phyloP scores from a whole-genome alignment of 495 filamentous ascomycete genomes.

The Baudoinia panamericana region DNA sequence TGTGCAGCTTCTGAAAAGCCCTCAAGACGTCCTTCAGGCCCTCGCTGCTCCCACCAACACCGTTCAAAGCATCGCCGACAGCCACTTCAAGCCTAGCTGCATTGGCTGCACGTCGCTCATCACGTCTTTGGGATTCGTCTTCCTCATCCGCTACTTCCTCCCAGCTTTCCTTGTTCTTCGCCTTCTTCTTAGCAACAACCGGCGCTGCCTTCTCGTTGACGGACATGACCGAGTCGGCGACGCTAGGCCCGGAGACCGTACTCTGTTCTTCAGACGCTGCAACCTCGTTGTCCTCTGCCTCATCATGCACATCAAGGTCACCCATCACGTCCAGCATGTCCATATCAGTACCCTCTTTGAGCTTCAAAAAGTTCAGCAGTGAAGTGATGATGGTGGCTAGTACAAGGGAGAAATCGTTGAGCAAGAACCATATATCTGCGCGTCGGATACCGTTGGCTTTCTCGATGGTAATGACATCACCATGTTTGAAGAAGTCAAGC shows the following conservation, averaged over 20 bases:
- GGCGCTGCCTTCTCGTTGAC: background rate
- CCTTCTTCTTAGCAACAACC: conserved; percentile 12
- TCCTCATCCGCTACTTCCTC: conserved; percentile 23
- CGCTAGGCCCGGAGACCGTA: background rate
- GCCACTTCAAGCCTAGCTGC: conserved; percentile 27
- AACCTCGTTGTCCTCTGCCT: conserved; percentile 26
- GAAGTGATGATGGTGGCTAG: conserved; percentile 51
- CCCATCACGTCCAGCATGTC: conserved; percentile 29
- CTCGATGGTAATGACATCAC: conserved; percentile 41
- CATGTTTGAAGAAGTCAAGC: conserved; percentile 63
- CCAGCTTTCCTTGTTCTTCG: conserved; percentile 21
- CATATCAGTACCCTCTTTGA: conserved; percentile 22
- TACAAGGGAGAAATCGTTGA: conserved; percentile 59
- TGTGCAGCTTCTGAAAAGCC: conserved; percentile 42
- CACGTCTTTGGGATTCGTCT: conserved; percentile 10
- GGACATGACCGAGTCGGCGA: conserved; percentile 1
- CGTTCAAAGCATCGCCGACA: conserved; percentile 12
- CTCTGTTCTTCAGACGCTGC: conserved; percentile 26
- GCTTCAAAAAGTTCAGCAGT: conserved; percentile 40
- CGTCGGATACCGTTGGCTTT: conserved; percentile 46
- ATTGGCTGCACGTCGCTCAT: conserved; percentile 20
- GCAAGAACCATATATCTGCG: conserved; percentile 52
- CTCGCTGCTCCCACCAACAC: conserved; percentile 24
- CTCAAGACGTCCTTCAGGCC: conserved; percentile 44
- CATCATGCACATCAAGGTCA: conserved; percentile 30